These are phyloP conservation scores for Saccharomycopsis hybrid DNA, from an alignment of 1,139 yeast species.

Conservation along the genomic window DNA sequence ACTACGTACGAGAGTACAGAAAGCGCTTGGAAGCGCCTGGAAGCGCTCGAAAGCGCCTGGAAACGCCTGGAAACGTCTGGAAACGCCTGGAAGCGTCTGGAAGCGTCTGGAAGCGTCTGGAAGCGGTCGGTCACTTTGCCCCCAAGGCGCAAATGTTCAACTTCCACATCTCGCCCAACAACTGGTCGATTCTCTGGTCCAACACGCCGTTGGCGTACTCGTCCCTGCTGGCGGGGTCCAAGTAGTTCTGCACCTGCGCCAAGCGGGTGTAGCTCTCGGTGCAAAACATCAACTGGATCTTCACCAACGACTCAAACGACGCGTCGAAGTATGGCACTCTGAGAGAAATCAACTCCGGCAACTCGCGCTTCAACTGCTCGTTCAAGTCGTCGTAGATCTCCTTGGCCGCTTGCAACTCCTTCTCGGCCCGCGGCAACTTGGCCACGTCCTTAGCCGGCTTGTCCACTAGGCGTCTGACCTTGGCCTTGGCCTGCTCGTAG, in stretches of 20 bases:
- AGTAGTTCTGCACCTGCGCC: constrained; percentile 92
- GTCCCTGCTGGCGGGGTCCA: constrained; percentile 83
- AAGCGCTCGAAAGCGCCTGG: too few species aligned
- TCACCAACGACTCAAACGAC: constrained; percentile 90
- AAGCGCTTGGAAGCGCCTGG: too few species aligned
- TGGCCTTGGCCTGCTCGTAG: constrained; percentile 84
- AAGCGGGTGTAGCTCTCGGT: constrained; percentile 92
- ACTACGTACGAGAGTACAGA: too few species aligned
- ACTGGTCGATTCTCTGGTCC: constrained; percentile 79
- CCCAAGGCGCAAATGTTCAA: constrained; percentile 55
- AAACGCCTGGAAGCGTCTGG: too few species aligned
- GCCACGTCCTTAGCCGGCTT: constrained; percentile 93
- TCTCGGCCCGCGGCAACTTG: constrained; percentile 83
- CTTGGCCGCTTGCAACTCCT: constrained; percentile 74
- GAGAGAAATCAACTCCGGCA: constrained; percentile 83
- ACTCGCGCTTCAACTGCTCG: constrained; percentile 71
- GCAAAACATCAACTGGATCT: constrained; percentile 90
- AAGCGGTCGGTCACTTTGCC: too few species aligned
- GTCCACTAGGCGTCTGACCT: constrained; percentile 70
- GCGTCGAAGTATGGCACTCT: constrained; percentile 96
- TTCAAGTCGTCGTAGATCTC: constrained; percentile 82
- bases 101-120: too few species aligned
- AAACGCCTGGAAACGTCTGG: too few species aligned
- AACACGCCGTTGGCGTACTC: constrained; percentile 91
- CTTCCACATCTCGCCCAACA: constrained; percentile 77